Evolutionary conservation across 352 stramenopile species (phyloP).

Genomic region (Globisporangium splendens): DNA sequence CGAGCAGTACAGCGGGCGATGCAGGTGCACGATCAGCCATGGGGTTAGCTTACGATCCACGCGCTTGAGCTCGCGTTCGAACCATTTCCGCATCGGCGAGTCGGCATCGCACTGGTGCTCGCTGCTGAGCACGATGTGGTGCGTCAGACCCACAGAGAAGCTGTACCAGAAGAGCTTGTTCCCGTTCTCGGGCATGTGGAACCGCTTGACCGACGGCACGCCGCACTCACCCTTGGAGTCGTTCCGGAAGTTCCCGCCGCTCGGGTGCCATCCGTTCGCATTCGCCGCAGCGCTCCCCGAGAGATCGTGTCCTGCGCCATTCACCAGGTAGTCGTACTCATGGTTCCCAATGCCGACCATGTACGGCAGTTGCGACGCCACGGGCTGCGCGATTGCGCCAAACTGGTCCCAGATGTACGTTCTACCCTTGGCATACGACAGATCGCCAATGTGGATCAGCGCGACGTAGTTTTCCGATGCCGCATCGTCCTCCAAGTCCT

Average conservation of each 20-base stretch:
- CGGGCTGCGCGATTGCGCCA: conserved; percentile 65
- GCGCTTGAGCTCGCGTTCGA: conserved; percentile 17
- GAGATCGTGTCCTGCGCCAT: conserved; percentile 23
- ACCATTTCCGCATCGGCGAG: conserved; percentile 21
- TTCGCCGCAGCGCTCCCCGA: conserved; percentile 30
- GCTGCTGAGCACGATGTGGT: conserved; percentile 27
- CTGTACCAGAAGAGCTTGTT: conserved; percentile 33
- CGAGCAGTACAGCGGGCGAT: conserved; percentile 28
- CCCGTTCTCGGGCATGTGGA: conserved; percentile 41
- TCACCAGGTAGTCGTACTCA: conserved; percentile 37
- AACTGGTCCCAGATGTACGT: conserved; percentile 82
- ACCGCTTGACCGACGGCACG: conserved; percentile 47
- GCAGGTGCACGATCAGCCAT: conserved; percentile 27
- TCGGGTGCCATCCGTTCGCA: conserved; percentile 23
- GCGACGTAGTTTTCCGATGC: conserved; percentile 27
- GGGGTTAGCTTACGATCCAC: conserved; percentile 23
- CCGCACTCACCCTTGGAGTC: conserved; percentile 68
- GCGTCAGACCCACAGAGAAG: conserved; percentile 20
- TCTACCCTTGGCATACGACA: conserved; percentile 60
- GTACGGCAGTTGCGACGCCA: conserved; percentile 67
- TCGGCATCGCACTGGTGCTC: conserved; percentile 21
- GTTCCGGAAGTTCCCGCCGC: conserved; percentile 19
- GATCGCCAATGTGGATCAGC: conserved; percentile 74
- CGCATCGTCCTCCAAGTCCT: conserved; percentile 21
- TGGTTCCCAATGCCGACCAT: conserved; percentile 45